Conservation (phyloP, 1,139 yeast species). For the Saccharomyces hybrid region DNA sequence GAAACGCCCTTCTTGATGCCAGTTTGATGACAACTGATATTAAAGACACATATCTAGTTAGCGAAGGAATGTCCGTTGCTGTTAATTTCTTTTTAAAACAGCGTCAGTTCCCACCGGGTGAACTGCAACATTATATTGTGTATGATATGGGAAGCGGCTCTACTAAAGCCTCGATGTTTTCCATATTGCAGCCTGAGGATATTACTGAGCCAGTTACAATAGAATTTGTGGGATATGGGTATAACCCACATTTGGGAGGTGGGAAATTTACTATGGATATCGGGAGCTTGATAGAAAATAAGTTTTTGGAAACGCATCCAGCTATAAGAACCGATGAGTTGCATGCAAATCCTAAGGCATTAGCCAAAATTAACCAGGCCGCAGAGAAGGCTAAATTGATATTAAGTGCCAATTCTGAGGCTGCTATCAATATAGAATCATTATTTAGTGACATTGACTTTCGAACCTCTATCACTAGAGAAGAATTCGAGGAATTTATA, state of each 20-base stretch:
- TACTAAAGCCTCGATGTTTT: conserved; percentile 75
- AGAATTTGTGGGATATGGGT: conserved; percentile 67
- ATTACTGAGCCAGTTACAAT: conserved; percentile 37
- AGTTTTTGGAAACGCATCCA: conserved; percentile 41
- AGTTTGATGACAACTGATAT: conserved; percentile 32
- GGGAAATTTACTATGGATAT: conserved; percentile 59
- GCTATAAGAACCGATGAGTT: conserved; percentile 36
- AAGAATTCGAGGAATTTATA: conserved; percentile 63
- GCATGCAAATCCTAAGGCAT: conserved; percentile 46
- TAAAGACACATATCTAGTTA: conserved; percentile 60
- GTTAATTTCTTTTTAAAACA: conserved; percentile 52
- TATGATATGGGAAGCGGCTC: conserved; percentile 94
- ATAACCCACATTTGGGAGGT: conserved; percentile 65
- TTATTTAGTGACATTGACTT: conserved; percentile 67
- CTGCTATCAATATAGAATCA: conserved; percentile 62
- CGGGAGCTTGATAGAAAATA: conserved; percentile 50
- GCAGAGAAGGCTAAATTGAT: conserved; percentile 85
- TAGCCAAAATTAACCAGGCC: conserved; percentile 65
- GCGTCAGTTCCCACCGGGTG: conserved; percentile 34
- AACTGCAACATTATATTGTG: conserved; percentile 56
- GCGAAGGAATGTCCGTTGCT: conserved; percentile 89
- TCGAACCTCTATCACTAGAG: conserved; percentile 55
- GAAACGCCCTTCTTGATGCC: conserved; percentile 67
- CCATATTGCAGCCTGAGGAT: conserved; percentile 44
- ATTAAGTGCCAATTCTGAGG: conserved; percentile 81